These are phyloP conservation scores for Nannochloropsis oceanica DNA, from an alignment of 108 stramenopile species.

Conservation along the genomic window DNA sequence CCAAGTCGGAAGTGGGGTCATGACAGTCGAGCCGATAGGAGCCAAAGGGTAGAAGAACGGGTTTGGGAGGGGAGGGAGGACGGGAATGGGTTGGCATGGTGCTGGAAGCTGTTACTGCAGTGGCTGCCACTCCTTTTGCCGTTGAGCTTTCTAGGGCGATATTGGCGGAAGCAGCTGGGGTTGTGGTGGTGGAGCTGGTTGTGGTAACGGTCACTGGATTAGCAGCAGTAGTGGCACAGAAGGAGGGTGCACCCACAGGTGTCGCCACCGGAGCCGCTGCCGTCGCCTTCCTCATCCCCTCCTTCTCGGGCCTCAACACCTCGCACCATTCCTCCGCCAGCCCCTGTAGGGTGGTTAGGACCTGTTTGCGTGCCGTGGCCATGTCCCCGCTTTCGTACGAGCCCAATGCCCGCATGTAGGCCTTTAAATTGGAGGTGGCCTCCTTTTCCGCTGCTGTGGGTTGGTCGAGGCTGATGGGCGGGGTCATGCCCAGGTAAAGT, in stretches of 20 bases:
- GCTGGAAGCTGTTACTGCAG: too few relatives aligned
- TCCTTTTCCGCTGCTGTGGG: neutral
- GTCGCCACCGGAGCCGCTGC: neutral
- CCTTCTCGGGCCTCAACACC: neutral
- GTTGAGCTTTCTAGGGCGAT: too few relatives aligned
- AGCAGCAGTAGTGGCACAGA: too few relatives aligned
- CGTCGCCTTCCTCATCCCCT: neutral
- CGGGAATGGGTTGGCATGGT: neutral
- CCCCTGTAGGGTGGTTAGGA: neutral
- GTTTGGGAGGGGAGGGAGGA: neutral
- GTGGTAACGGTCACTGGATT: neutral
- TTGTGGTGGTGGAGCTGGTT: neutral
- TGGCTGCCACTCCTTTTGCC: too few relatives aligned
- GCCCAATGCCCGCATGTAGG: neutral
- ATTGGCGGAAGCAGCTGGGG: neutral
- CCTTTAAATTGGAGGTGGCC: neutral
- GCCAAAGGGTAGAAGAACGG: neutral
- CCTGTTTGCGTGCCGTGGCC: neutral
- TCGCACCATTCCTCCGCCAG: neutral
- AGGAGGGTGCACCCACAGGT: too few relatives aligned
- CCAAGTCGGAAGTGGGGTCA: slow-evolving; percentile 86
- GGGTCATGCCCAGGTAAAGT: neutral
- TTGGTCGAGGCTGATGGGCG: neutral
- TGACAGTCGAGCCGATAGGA: slow-evolving; percentile 45
- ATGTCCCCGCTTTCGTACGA: neutral